phyloP scores from a whole-genome alignment of 2,329 filamentous ascomycete species.

The Fonsecaea multimorphosa region DNA sequence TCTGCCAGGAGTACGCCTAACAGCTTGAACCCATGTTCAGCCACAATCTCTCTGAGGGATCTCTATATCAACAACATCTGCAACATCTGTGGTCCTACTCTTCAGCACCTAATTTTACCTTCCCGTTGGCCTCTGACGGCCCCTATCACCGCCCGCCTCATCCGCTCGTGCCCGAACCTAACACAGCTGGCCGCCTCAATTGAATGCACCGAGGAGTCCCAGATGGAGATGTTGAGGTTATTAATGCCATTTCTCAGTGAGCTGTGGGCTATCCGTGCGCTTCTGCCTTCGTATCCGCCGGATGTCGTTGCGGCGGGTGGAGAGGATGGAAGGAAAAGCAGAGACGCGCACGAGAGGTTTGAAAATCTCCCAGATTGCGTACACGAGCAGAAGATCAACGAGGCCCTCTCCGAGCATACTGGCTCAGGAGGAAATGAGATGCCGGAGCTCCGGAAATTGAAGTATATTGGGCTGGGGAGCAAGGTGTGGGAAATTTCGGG shows the following conservation, averaged over 20 bases:
- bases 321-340: conserved; percentile 28
- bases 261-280: conserved; percentile 47
- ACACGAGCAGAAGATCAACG: conserved; percentile 23
- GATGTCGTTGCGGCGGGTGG: background rate
- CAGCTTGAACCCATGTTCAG: conserved; percentile 34
- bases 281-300: conserved; percentile 42
- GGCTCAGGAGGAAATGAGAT: background rate
- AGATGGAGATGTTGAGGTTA: conserved; percentile 28
- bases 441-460: conserved; percentile 26
- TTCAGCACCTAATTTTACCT: conserved; percentile 64
- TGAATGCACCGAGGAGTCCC: conserved; percentile 40
- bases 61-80: conserved; percentile 60
- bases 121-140: conserved; percentile 61
- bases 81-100: conserved; percentile 56
- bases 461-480: conserved; percentile 33
- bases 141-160: conserved; percentile 57
- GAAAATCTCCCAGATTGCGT: conserved; percentile 23
- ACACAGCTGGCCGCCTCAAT: conserved; percentile 64
- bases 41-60: conserved; percentile 43
- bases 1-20: conserved; percentile 36
- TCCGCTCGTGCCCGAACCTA: conserved; percentile 62
- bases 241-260: conserved; percentile 39
- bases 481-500: conserved; percentile 32
- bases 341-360: conserved; percentile 19
- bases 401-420: conserved; percentile 2